phyloP scores from a whole-genome alignment of 2,329 filamentous ascomycete species.

The Ascomycota sp. region DNA sequence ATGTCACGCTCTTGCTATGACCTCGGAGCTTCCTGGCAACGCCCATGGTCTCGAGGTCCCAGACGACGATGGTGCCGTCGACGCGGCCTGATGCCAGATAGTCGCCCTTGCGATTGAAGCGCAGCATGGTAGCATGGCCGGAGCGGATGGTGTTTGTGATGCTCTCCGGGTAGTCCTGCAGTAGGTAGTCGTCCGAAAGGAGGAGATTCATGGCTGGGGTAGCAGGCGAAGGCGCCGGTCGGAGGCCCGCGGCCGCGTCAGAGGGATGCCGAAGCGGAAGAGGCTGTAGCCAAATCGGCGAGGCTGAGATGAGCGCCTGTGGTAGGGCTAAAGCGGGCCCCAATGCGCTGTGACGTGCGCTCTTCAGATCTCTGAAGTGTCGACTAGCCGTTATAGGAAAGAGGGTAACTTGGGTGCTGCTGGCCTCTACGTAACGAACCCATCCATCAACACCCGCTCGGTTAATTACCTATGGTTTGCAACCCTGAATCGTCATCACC shows the following conservation, averaged over 20 bases:
- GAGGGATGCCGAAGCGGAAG: neutral
- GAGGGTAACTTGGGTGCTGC: no score
- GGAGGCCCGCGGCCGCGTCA: conserved; percentile 1
- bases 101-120: conserved; percentile 89
- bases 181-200: conserved; percentile 40
- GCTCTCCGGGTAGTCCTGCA: conserved; percentile 74
- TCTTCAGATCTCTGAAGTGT: no score
- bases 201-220: conserved; percentile 31
- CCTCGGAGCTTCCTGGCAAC: conserved; percentile 85
- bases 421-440: no score
- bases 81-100: conserved; percentile 85
- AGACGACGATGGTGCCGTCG: conserved; percentile 87
- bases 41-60: conserved; percentile 94
- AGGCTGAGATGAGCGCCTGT: no score
- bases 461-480: no score
- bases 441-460: no score
- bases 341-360: no score
- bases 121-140: conserved; percentile 44
- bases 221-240: conserved; percentile 1
- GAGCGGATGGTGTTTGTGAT: conserved; percentile 71
- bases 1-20: conserved; percentile 85
- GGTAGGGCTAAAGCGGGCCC: no score
- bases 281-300: conserved; percentile 2
- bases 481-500: no score
- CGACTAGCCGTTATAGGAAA: no score